Percentiles rank a stretch among this genome's conserved stretches.
These are phyloP conservation scores for Myotisia sp. DNA, from an alignment of 2,329 filamentous ascomycete genomes.

Conservation along the genomic window DNA sequence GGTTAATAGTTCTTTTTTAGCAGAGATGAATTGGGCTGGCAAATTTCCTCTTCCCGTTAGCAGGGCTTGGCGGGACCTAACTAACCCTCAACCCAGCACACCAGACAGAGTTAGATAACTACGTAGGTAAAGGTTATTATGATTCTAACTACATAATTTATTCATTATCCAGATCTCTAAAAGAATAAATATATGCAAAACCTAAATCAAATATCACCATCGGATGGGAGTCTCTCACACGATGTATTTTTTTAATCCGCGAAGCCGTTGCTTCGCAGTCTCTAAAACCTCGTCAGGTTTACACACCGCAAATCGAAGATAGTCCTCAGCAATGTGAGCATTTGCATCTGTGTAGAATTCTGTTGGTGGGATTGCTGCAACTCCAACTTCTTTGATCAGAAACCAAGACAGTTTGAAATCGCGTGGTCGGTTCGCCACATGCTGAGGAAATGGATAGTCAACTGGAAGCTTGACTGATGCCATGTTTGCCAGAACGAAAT, in stretches of 20 bases:
- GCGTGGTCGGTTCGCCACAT: slow-evolving; percentile 70
- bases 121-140: too few species aligned
- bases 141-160: too few species aligned
- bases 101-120: too few species aligned
- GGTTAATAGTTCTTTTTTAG: too few species aligned
- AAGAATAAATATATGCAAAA: too few species aligned
- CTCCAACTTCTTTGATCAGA: slow-evolving; percentile 86
- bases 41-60: too few species aligned
- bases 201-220: too few species aligned
- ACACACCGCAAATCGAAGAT: slow-evolving; percentile 88
- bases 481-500: slow-evolving; percentile 94
- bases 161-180: too few species aligned
- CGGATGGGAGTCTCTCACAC: too few species aligned
- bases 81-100: too few species aligned
- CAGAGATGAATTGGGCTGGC: too few species aligned
- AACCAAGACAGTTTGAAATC: slow-evolving; percentile 97
- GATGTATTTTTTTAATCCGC: slow-evolving; percentile 60
- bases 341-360: slow-evolving; percentile 90
- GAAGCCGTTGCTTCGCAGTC: slow-evolving; percentile 59
- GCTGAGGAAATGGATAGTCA: slow-evolving; percentile 75
- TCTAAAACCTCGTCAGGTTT: slow-evolving; percentile 81
- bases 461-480: slow-evolving; percentile 68
- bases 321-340: slow-evolving; percentile 76
- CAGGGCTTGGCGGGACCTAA: too few species aligned
- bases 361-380: slow-evolving; percentile 88